phyloP scores from a whole-genome alignment of 2,329 filamentous ascomycete genomes.

The Waltergamsia citrina region DNA sequence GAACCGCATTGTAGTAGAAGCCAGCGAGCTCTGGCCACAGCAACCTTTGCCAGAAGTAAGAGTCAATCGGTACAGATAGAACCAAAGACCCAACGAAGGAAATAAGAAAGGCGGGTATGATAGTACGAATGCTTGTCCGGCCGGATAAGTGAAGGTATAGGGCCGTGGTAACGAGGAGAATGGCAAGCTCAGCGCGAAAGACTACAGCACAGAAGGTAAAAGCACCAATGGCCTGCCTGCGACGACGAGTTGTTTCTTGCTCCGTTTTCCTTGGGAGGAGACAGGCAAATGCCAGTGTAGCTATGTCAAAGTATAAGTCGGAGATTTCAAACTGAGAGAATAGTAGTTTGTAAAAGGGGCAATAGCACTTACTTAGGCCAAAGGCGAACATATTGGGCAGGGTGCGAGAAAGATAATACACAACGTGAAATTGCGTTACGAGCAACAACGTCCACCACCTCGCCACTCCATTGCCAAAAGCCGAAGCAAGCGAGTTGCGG shows the following conservation, averaged over 20 bases:
- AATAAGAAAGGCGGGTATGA: conserved; percentile 56
- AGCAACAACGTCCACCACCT: conserved; percentile 76
- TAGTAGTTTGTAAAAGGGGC: too few species aligned
- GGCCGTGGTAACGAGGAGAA: conserved; percentile 63
- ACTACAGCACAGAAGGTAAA: conserved; percentile 74
- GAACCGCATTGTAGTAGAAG: conserved; percentile 86
- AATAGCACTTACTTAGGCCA: conserved; percentile 55
- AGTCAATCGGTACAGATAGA: conserved; percentile 70
- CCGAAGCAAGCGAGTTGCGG: conserved; percentile 48
- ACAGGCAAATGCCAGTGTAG: conserved; percentile 52
- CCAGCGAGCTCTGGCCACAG: conserved; percentile 86
- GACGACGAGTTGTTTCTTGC: conserved; percentile 25
- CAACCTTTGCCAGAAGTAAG: conserved; percentile 82
- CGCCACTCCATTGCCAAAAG: conserved; percentile 59
- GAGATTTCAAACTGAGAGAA: not conserved
- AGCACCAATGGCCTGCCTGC: conserved; percentile 59
- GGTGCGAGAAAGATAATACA: conserved; percentile 87
- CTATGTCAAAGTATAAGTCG: conserved; percentile 25
- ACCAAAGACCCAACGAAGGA: conserved; percentile 58
- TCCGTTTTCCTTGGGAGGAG: conserved; percentile 25
- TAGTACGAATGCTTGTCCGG: conserved; percentile 40
- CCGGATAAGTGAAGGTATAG: conserved; percentile 51
- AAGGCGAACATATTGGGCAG: conserved; percentile 97
- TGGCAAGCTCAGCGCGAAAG: conserved; percentile 82
- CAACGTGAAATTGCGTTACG: conserved; percentile 79